Conservation (phyloP, 2,329 filamentous ascomycete species). For the Apiospora hydei region DNA sequence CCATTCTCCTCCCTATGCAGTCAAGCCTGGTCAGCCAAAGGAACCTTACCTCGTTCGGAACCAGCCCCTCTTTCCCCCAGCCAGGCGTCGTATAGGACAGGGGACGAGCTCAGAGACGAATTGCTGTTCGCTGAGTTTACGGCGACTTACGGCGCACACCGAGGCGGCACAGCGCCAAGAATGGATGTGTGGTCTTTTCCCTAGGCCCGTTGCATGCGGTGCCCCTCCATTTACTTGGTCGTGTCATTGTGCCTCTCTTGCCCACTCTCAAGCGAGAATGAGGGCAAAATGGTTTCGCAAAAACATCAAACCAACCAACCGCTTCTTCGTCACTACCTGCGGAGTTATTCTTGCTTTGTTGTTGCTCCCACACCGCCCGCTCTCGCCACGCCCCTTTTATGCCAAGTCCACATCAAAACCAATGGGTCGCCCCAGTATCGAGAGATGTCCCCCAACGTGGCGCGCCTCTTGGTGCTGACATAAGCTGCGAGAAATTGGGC, state of each 20-base stretch:
- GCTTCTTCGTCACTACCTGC: background rate
- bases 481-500: background rate
- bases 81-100: background rate
- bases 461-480: constrained; percentile 5
- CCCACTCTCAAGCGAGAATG: constrained; percentile 7
- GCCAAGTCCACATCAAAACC: background rate
- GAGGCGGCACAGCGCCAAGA: background rate
- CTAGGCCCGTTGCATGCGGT: background rate
- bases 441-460: background rate
- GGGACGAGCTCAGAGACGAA: background rate
- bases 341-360: background rate
- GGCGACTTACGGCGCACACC: constrained; percentile 4
- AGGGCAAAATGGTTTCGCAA: background rate
- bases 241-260: background rate
- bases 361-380: background rate
- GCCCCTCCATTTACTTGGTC: background rate
- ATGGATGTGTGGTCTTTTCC: background rate
- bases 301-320: background rate
- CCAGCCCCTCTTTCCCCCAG: background rate
- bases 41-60: background rate
- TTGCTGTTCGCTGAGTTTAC: constrained; percentile 3
- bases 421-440: background rate
- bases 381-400: background rate
- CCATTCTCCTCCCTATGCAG: background rate
- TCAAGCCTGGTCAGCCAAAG: background rate